Conservation (phyloP, 345 rosid genomes). For the Gossypium longicalyx region DNA sequence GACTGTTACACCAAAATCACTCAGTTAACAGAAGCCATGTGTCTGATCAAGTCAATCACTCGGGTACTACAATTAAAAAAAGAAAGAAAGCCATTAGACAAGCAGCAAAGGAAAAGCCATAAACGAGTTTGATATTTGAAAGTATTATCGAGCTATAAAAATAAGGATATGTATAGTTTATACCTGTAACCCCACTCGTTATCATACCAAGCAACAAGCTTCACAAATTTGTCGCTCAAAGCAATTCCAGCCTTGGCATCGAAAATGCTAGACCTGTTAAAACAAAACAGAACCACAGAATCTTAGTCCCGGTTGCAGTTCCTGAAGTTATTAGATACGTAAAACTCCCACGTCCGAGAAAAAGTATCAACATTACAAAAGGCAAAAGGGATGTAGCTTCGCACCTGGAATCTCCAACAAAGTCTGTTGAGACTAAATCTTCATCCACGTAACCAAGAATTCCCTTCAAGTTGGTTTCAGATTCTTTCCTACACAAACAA, state of each 20-base stretch:
- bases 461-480: constrained; percentile 56
- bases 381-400: not conserved
- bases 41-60: constrained; percentile 48
- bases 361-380: not conserved
- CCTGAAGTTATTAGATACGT: not conserved
- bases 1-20: not conserved
- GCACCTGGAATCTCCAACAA: constrained; percentile 65
- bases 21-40: constrained; percentile 33
- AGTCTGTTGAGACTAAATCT: constrained; percentile 57
- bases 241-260: constrained; percentile 58
- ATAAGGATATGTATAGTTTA: constrained; percentile 1
- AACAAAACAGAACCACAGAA: not conserved
- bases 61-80: constrained; percentile 33
- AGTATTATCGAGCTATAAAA: not conserved
- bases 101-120: not conserved
- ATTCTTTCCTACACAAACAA: constrained; percentile 39
- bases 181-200: constrained; percentile 61
- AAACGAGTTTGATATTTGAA: not conserved
- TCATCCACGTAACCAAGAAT: constrained; percentile 61
- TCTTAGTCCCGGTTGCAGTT: not conserved
- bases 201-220: constrained; percentile 54
- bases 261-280: constrained; percentile 49
- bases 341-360: not conserved
- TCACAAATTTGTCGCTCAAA: constrained; percentile 36
- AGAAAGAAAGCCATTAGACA: not conserved